A percentile compares a stretch with the other conserved stretches of the same genome.
Conservation (phyloP, 192 early-diverging fungal species). For the Podila epigama region DNA sequence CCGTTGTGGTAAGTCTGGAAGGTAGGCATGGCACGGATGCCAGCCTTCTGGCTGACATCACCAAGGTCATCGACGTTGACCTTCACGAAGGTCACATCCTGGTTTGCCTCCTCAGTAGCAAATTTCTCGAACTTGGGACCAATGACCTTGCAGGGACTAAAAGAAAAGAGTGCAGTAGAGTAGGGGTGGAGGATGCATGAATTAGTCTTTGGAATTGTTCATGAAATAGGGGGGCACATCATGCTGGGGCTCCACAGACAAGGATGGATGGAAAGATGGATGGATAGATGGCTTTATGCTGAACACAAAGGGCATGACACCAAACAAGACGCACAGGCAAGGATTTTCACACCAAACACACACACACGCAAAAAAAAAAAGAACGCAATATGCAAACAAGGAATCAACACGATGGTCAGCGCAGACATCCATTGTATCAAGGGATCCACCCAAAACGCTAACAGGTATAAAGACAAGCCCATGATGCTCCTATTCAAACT, state of each 20-base stretch:
- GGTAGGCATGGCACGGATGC: constrained; percentile 79
- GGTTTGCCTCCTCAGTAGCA: constrained; percentile 49
- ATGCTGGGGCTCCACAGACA: too few species aligned
- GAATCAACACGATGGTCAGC: too few species aligned
- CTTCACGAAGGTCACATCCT: constrained; percentile 76
- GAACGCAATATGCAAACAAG: background rate
- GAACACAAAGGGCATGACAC: background rate
- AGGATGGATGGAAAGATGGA: background rate
- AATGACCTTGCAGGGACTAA: constrained; percentile 81
- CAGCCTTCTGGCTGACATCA: constrained; percentile 30
- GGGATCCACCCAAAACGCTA: too few species aligned
- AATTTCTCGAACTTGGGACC: constrained; percentile 70
- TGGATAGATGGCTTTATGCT: too few species aligned
- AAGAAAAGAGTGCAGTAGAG: background rate
- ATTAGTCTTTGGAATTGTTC: too few species aligned
- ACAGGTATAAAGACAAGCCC: too few species aligned
- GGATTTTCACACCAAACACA: too few species aligned
- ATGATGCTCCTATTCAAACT: too few species aligned
- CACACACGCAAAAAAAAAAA: background rate
- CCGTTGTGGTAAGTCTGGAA: constrained; percentile 76
- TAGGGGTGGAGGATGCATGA: too few species aligned
- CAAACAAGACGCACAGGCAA: background rate
- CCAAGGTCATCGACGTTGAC: constrained; percentile 82
- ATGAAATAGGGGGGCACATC: too few species aligned
- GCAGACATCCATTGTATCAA: too few species aligned